Conservation (phyloP, 2,329 filamentous ascomycete genomes). For the Akanthomyces lecanii region DNA sequence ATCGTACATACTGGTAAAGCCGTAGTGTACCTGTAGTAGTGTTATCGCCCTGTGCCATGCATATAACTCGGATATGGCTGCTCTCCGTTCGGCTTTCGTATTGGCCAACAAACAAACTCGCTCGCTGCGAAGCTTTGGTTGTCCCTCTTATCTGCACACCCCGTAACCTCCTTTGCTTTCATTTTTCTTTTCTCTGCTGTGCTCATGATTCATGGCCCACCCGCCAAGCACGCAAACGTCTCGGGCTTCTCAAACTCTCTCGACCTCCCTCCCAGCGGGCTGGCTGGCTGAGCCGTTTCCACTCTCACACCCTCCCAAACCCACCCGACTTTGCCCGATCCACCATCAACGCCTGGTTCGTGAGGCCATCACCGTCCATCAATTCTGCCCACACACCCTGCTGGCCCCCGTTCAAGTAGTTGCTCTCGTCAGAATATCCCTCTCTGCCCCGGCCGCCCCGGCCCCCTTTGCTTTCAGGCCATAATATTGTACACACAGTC, state of each 20-base stretch:
- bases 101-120: conserved; percentile 4
- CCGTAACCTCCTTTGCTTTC: background rate
- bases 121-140: conserved; percentile 3
- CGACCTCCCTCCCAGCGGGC: conserved; percentile 7
- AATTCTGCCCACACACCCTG: conserved; percentile 17
- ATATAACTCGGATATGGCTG: background rate
- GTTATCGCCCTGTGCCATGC: background rate
- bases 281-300: conserved; percentile 11
- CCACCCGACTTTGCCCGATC: conserved; percentile 19
- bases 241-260: conserved; percentile 25
- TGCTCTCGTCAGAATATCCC: conserved; percentile 16
- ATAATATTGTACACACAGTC: conserved; percentile 10
- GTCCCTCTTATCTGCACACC: conserved; percentile 9
- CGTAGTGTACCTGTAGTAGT: background rate
- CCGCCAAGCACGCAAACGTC: conserved; percentile 27
- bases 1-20: background rate
- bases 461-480: conserved; percentile 3
- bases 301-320: conserved; percentile 15
- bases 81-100: background rate
- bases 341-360: conserved; percentile 17
- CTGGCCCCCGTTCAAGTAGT: conserved; percentile 8
- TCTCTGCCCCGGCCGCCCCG: conserved; percentile 16
- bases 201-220: conserved; percentile 34
- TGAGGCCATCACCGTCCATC: conserved; percentile 17
- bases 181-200: conserved; percentile 2